Evolutionary conservation across 768 basidiomycete genomes (phyloP).

Genomic region (Lactarius quietus): DNA sequence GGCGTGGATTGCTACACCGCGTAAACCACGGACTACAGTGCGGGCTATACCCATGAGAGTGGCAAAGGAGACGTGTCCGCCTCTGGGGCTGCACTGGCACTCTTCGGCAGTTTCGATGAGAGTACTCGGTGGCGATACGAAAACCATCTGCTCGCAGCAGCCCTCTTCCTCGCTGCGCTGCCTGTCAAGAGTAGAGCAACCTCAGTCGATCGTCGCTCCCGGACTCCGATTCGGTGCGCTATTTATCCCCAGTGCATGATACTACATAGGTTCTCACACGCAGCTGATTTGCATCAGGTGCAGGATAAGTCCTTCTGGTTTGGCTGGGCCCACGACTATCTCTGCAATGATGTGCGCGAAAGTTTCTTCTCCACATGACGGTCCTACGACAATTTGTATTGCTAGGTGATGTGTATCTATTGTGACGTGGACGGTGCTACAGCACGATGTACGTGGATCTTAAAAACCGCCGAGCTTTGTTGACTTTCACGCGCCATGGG

Average conservation of each 20-base stretch:
- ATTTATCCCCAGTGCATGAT: no score
- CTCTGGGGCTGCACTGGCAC: not conserved
- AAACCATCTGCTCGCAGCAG: not conserved
- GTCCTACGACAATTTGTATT: not conserved
- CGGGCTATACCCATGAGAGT: not conserved
- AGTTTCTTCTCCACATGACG: not conserved
- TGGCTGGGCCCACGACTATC: constrained; percentile 5
- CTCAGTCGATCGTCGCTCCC: not conserved
- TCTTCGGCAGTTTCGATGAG: not conserved
- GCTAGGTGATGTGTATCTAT: constrained; percentile 21
- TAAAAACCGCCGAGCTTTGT: not conserved
- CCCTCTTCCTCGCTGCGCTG: not conserved
- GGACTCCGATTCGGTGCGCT: no score
- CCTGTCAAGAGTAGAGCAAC: not conserved
- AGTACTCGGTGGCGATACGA: not conserved
- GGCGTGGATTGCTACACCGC: no score
- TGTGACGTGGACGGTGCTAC: constrained; percentile 14
- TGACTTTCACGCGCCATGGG: not conserved
- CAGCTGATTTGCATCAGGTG: not conserved
- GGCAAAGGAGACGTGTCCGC: no score
- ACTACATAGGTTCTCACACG: not conserved
- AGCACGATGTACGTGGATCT: constrained; percentile 16
- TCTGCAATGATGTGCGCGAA: constrained; percentile 10
- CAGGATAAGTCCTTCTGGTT: not conserved
- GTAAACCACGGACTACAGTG: not conserved